Percentiles rank a stretch among this genome's conserved stretches.
These are phyloP conservation scores for Fusarium dimerum DNA, from an alignment of 2,329 filamentous ascomycete genomes.

Conservation along the genomic window DNA sequence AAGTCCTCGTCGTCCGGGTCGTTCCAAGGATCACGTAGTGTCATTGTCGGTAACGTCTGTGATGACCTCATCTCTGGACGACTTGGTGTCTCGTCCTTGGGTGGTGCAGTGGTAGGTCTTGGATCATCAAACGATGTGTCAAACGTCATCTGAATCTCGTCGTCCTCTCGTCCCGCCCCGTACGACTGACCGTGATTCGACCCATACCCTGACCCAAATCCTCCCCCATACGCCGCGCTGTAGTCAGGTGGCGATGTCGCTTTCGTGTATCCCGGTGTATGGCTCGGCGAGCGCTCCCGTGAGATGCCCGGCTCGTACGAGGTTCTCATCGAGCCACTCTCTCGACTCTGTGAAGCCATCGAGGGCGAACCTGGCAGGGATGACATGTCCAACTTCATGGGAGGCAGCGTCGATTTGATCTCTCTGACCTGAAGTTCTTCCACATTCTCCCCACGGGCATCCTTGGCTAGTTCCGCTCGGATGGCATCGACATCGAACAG, in stretches of 20 bases:
- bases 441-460: slow-evolving; percentile 56
- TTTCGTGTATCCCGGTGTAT: slow-evolving; percentile 24
- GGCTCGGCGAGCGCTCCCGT: slow-evolving; percentile 23
- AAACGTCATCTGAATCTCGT: slow-evolving; percentile 70
- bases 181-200: slow-evolving; percentile 20
- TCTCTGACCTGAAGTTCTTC: slow-evolving; percentile 68
- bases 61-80: slow-evolving; percentile 38
- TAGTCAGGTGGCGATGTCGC: slow-evolving; percentile 18
- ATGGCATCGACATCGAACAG: slow-evolving; percentile 97
- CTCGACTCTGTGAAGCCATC: slow-evolving; percentile 20
- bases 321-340: slow-evolving; percentile 19
- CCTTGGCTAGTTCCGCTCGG: slow-evolving; percentile 75
- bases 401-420: slow-evolving; percentile 83
- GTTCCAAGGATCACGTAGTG: slow-evolving; percentile 67
- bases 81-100: slow-evolving; percentile 32
- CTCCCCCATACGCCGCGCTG: slow-evolving; percentile 22
- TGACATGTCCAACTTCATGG: slow-evolving; percentile 75
- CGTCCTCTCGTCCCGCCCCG: slow-evolving; percentile 39
- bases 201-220: slow-evolving; percentile 13
- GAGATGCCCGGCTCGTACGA: slow-evolving; percentile 27
- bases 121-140: slow-evolving; percentile 60
- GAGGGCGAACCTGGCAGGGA: slow-evolving; percentile 30
- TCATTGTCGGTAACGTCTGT: slow-evolving; percentile 52
- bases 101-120: slow-evolving; percentile 24
- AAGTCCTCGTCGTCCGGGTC: slow-evolving; percentile 68